Evolutionary conservation across 1,284 basidiomycete genomes (phyloP), one percentile per base, ranked within the genome.

Genomic region (Microstroma glucosiphilum): DNA sequence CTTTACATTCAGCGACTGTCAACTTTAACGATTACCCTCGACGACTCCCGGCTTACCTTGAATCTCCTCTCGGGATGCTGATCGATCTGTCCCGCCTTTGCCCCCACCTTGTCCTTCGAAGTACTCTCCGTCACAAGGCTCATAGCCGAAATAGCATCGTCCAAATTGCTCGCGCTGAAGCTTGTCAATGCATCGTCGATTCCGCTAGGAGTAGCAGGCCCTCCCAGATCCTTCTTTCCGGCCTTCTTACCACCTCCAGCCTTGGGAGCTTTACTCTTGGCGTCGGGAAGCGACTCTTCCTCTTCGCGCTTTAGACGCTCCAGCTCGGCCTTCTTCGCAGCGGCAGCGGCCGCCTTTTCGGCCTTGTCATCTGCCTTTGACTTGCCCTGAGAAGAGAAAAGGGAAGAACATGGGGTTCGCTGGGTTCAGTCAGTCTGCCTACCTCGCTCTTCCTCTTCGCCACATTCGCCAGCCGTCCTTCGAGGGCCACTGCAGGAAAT

Each of bases 101-200:
- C 61, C 7, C 77, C 80, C 15, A 67, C 65, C 64, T 89, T 89
- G 0, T 91, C 90, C 81, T 93, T 96, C 80, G 96, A 92, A 83
- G 87, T 88, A 83, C 90, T 92, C 8, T 90, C 89, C 58, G 86
- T 94, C 12, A 94, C 91, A 1, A 94, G 84, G 63, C 89, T 88
- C 71, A 97, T 81, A 64, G 96, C 84, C 80, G 96, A 93, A 56
- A 98, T 80, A 9, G 91, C 92, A 77, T 92, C 90, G 77, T 98
- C 93, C 60, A 97, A 85, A 13, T 92, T 93, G 21, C 88, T 89
- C 6, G 93, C 94, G 12, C 85, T 80, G 79, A 86, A 90, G 74
- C 87, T 66, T 1, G 67, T 64, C 59, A 75, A 69, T 26, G 70
- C 73, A 53, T 62, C 63, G 46, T 69, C 64, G 48, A 78, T 63